Evolutionary conservation across 2,329 filamentous ascomycete species (phyloP), one percentile per base, ranked within the genome.

Genomic region (Aspergillus piperis): DNA sequence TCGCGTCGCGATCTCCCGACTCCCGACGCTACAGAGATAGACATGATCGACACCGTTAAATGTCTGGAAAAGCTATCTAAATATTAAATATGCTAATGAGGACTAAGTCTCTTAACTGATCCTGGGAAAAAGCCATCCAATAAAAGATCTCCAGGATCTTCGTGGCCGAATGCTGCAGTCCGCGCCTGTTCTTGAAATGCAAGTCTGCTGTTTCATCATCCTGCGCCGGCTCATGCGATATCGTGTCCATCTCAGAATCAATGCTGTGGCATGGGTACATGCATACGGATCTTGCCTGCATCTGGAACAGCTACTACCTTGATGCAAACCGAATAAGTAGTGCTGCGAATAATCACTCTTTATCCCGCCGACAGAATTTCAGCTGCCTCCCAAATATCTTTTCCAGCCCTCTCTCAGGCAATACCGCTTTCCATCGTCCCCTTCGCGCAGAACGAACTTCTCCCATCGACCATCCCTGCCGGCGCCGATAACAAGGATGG

Each of bases 401-500:
- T 91, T 94, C 92, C 92, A 96, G 2, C 90, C 91, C 70, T 93
- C 88, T 64, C 90, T 83, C 30, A 86, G 78, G 63, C 90, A 86
- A 54, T 85, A 80, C 48, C 87, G 83, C 65, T 85, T 86, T 8
- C 90, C 90, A 63, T 90, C 87, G 21, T 88, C 84, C 13, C 84
- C 84, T 58, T 89, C 83, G n/a, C 83, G 83, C 54, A 96, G 80
- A 19, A 88, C 81, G 69, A 96, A 96, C 62, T 90, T 92, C 79
- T 97, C 92, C 92, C 93, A 97, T 54, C 90, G 83, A 15, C 90
- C 90, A 72, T 95, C 90, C 61, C 84, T 83, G 0, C 92, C 92
- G 1, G 91, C 90, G 3, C 92, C 90, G 53, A 96, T 81, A 0
- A 96, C 88, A 1, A 93, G 78, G 10, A 96, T 78, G 15, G 84